Percentiles rank a stretch among this genome's conserved stretches.
phyloP scores from a whole-genome alignment of 2,329 filamentous ascomycete species.

The Pseudocercospora macadamiae region DNA sequence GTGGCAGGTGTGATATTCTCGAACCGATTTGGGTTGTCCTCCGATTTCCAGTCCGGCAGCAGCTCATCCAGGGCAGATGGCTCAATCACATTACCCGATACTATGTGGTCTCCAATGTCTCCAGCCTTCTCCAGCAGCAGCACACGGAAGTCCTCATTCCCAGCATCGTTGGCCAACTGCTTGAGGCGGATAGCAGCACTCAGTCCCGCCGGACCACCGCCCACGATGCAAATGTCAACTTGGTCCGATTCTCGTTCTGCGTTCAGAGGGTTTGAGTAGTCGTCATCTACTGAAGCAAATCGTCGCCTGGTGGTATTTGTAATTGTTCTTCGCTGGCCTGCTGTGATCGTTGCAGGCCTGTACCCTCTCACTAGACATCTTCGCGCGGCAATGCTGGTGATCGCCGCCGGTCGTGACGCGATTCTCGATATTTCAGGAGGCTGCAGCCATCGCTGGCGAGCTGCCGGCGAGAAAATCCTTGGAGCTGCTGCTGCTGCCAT shows the following conservation, averaged over 20 bases:
- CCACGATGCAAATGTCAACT: constrained; percentile 96
- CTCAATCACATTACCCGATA: constrained; percentile 94
- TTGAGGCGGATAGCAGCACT: constrained; percentile 92
- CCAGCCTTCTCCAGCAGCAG: constrained; percentile 92
- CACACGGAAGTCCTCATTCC: constrained; percentile 94
- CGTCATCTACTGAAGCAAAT: constrained; percentile 43
- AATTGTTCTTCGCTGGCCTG: constrained; percentile 40
- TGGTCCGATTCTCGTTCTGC: constrained; percentile 88
- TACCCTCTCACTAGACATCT: constrained; percentile 32
- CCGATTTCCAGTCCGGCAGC: constrained; percentile 88
- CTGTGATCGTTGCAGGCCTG: constrained; percentile 38
- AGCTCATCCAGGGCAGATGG: constrained; percentile 86
- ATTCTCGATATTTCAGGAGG: constrained; percentile 19
- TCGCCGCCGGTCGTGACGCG: constrained; percentile 12
- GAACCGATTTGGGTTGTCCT: constrained; percentile 86
- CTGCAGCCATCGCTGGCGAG: constrained; percentile 23
- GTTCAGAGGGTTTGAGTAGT: constrained; percentile 49
- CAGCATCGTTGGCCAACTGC: constrained; percentile 90
- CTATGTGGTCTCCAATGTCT: constrained; percentile 90
- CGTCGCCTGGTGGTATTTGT: constrained; percentile 34
- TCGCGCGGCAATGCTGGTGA: constrained; percentile 26
- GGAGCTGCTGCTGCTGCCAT: constrained; percentile 27
- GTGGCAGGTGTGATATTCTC: constrained; percentile 82
- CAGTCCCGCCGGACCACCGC: constrained; percentile 91
- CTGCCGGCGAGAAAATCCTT: constrained; percentile 26